Conservation (phyloP, 768 basidiomycete genomes). For the Termitomyces sp. region DNA sequence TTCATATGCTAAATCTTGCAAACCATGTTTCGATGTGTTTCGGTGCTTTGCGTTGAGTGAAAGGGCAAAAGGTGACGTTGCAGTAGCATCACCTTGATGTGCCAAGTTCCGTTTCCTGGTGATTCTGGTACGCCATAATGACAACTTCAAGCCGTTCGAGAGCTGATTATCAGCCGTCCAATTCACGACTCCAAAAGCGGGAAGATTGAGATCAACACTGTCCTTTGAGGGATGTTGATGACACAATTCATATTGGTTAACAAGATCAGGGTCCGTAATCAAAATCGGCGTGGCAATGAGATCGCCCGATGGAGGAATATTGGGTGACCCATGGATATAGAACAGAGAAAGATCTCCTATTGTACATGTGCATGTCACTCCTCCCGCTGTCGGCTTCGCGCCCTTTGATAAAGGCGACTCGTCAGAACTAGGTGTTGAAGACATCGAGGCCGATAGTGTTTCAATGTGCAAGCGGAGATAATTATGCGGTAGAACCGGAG, state of each 20-base stretch:
- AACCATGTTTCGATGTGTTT: background rate
- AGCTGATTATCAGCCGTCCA: slow-evolving; percentile 51
- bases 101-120: slow-evolving; percentile 21
- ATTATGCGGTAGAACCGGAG: slow-evolving; percentile 44
- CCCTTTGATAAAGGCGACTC: background rate
- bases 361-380: slow-evolving; percentile 1
- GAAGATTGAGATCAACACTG: slow-evolving; percentile 31
- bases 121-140: slow-evolving; percentile 57
- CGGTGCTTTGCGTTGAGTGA: background rate
- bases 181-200: slow-evolving; percentile 55
- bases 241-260: slow-evolving; percentile 46
- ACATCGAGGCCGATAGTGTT: slow-evolving; percentile 24
- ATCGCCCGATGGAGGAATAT: slow-evolving; percentile 9
- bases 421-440: slow-evolving; percentile 15
- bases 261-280: slow-evolving; percentile 68
- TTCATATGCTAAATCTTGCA: slow-evolving; percentile 7
- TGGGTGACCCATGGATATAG: slow-evolving; percentile 32
- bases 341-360: slow-evolving; percentile 55
- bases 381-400: background rate
- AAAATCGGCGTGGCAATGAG: slow-evolving; percentile 60
- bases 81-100: background rate
- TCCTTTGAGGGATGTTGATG: slow-evolving; percentile 39
- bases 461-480: slow-evolving; percentile 58
- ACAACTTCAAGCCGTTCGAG: slow-evolving; percentile 47
- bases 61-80: slow-evolving; percentile 5